Evolutionary conservation across 2,329 filamentous ascomycete species (phyloP).

Genomic region (Colletotrichum tamarilloi): DNA sequence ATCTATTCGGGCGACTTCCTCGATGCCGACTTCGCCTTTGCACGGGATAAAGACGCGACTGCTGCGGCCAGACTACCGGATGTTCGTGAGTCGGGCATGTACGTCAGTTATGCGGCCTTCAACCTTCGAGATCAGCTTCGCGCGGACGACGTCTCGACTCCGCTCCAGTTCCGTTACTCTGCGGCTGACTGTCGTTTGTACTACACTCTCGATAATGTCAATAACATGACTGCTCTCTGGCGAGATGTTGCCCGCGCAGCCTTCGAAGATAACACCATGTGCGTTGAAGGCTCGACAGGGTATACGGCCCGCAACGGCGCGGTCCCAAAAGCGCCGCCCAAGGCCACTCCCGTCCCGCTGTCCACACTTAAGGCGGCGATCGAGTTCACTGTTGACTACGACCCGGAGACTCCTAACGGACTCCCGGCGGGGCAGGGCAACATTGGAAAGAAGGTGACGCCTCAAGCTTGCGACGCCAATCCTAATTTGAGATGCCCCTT

Average conservation of each 20-base stretch:
- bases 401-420: neutral
- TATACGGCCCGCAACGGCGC: neutral
- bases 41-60: neutral
- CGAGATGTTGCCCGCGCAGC: slow-evolving; percentile 47
- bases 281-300: slow-evolving; percentile 22
- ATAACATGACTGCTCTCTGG: slow-evolving; percentile 64
- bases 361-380: neutral
- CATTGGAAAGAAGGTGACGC: neutral
- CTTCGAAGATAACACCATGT: slow-evolving; percentile 7
- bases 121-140: slow-evolving; percentile 26
- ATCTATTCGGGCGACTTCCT: slow-evolving; percentile 42
- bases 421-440: neutral
- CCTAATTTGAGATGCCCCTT: neutral
- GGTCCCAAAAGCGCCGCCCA: slow-evolving; percentile 9
- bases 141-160: slow-evolving; percentile 43
- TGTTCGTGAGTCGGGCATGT: slow-evolving; percentile 6
- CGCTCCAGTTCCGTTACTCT: slow-evolving; percentile 68
- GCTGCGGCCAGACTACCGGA: neutral
- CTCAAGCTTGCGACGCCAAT: neutral
- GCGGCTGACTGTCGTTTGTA: slow-evolving; percentile 69
- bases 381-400: neutral
- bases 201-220: slow-evolving; percentile 63
- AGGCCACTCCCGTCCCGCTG: neutral
- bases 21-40: slow-evolving; percentile 19
- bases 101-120: slow-evolving; percentile 17